Evolutionary conservation across 148 eudicot species (phyloP), one percentile per base, ranked within the genome.

Genomic region (Diospyros kaki): DNA sequence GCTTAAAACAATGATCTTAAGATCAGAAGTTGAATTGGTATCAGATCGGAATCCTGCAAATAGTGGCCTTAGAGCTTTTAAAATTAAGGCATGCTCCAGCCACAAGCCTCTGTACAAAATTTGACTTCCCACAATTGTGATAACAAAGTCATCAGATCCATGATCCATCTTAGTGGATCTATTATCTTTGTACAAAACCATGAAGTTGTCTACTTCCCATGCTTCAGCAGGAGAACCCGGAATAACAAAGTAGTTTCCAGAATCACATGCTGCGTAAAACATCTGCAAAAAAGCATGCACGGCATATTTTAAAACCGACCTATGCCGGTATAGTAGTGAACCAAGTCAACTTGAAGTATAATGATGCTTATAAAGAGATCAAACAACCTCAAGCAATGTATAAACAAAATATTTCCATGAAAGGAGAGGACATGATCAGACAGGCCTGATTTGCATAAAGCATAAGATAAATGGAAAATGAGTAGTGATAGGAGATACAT

Each of bases 31-130:
- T 42, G 83, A 84, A 74, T 61, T 72, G 43, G 62, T 51, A 41
- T 78, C 87, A 38, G 77, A 64, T 61, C 69, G 81, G 69, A 95
- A 81, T 56, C 85, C 87, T 9, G 65, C 75, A 55, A 88, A 72
- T 74, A 95, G 86, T 69, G 97, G 97, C 78, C 73, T 83, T 69
- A 95, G 75, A 71, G 96, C 96, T 85, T 89, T 81, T 63, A 95
- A 83, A 71, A 92, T 81, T 38, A 95, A 87, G 78, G 98, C 88
- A 67, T 95, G 98, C 75, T 95, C 97, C 81, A 95, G 87, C 98
- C 98, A 95, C 63, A 92, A 67, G 52, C 96, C 91, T 86, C 79
- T 88, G 82, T 95, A 90, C 74, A 82, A 76, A 71, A 90, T 85
- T 56, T 85, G 96, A 82, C 96, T 92, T 73, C 98, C 97, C 77